These are phyloP conservation scores for Mucor plumbeus DNA, from an alignment of 371 early-diverging fungal genomes.

Conservation along the genomic window DNA sequence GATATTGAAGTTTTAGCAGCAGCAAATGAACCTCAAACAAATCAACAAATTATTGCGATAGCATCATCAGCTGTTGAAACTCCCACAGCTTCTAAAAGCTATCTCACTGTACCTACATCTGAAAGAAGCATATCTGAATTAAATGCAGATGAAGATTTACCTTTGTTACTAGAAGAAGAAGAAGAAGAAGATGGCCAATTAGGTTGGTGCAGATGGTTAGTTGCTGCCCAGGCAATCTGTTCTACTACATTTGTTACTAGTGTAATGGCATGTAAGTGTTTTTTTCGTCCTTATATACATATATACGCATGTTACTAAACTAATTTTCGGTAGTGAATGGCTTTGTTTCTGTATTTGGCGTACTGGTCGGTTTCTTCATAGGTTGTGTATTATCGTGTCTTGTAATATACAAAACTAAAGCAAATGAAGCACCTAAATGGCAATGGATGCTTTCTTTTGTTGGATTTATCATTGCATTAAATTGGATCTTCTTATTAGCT, in stretches of 20 bases:
- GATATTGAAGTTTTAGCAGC: constrained; percentile 37
- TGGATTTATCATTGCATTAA: constrained; percentile 74
- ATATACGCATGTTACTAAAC: neutral
- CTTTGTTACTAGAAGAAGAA: constrained; percentile 19
- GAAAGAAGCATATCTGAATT: constrained; percentile 23
- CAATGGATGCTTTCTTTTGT: constrained; percentile 60
- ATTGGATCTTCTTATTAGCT: constrained; percentile 82
- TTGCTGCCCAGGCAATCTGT: constrained; percentile 44
- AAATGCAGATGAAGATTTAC: constrained; percentile 17
- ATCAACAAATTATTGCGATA: constrained; percentile 14
- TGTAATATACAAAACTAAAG: constrained; percentile 30
- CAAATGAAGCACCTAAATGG: constrained; percentile 42
- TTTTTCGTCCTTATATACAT: neutral
- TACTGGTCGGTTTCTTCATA: constrained; percentile 28
- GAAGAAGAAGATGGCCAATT: neutral
- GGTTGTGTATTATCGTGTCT: constrained; percentile 34
- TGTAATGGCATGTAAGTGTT: constrained; percentile 43
- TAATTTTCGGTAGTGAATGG: constrained; percentile 21
- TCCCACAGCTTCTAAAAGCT: constrained; percentile 18
- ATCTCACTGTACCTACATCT: constrained; percentile 34
- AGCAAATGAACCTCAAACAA: neutral
- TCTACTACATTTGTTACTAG: constrained; percentile 46
- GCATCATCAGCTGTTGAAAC: neutral
- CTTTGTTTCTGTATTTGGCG: constrained; percentile 14
- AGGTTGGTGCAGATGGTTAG: constrained; percentile 53